Evolutionary conservation across 2,329 filamentous ascomycete genomes (phyloP), one percentile per base, ranked within the genome.

Genomic region (Davidsoniella virescens): DNA sequence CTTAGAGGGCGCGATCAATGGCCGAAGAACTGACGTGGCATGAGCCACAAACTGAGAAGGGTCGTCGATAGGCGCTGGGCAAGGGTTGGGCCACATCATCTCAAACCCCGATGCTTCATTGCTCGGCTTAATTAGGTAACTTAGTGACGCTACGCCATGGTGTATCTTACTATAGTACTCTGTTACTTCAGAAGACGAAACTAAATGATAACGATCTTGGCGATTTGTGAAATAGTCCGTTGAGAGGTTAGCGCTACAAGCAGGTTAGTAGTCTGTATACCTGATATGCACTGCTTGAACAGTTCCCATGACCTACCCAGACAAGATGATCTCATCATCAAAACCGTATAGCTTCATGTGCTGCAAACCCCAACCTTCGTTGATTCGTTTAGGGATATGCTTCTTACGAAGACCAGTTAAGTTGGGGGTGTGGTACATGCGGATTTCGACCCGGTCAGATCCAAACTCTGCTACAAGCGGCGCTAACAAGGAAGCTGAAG

Each of bases 331-430:
- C 63, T 94, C 87, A 60, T 98, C 87, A 59, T 98, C 92, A 18
- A 94, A 70, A 0, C 92, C 92, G 58, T 98, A 98, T 0, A 98
- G 71, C 71, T 98, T 98, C 90, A 98, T 98, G 62, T 98, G 92
- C 62, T 98, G 92, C 54, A 98, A 67, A 1, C 92, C 92, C 92
- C 92, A 98, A 16, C 92, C 92, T 66, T 98, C 92, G 58, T 98
- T 98, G 62, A 98, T 90, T 17, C 92, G 75, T 61, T 78, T 85
- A 0, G 92, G 92, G 2, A 96, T 77, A 56, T 84, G 70, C 59
- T 80, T 80, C 66, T 96, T 96, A 47, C 82, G 77, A 52, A 93
- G 58, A 0, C 92, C 92, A 2, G 85, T 94, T 55, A 98, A 67
- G 60, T 98, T 98, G 0, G 92, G 92, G 1, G 92, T 98, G 65